Evolutionary conservation across 2,329 filamentous ascomycete genomes (phyloP), one percentile per base, ranked within the genome.

Genomic region (Colletotrichum sp.): DNA sequence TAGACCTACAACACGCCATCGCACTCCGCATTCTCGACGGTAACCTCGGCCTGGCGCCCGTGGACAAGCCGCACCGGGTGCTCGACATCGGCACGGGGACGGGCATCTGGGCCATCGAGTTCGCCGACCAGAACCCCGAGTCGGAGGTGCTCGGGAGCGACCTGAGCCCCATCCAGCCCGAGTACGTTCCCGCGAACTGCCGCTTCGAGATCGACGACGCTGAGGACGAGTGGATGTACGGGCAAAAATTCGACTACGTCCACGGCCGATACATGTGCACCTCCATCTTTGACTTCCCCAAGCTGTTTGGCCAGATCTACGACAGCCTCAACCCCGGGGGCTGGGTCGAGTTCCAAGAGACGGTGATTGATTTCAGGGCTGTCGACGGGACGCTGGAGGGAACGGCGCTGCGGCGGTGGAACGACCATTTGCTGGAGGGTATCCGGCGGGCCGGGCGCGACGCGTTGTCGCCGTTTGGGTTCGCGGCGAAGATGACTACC

Each of bases 291-390:
- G 79, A 85, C 71, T 85, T 82, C 80, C 71, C 79, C 3, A 79
- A 79, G 6, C 83, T 85, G 64, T 84, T 84, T 69, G 28, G 66
- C 7, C 81, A 83, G 65, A 80, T 86, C 15, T 88, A 85, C 75
- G 81, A 85, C 75, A 86, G 81, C 67, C 79, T 85, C 6, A 84
- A 84, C 67, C 83, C 83, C 0, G 84, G 84, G 1, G 84, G 83
- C 2, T 83, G 81, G 78, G 75, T 85, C 36, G 84, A 86, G 79
- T 88, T 87, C 78, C 93, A 93, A 83, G 84, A 85, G 80, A 86
- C 95, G 77, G 92, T 95, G 85, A 86, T 95, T 83, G 91, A 95
- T 75, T 90, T 95, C 77, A 94, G 92, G 77, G 95, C 92, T 75
- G 88, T 91, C 82, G 84, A 82, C 81, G 84, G 85, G 82, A 79